Percentiles rank a stretch among this genome's conserved stretches.
phyloP scores from a whole-genome alignment of 2,329 filamentous ascomycete genomes.

The Epichloe elymi region DNA sequence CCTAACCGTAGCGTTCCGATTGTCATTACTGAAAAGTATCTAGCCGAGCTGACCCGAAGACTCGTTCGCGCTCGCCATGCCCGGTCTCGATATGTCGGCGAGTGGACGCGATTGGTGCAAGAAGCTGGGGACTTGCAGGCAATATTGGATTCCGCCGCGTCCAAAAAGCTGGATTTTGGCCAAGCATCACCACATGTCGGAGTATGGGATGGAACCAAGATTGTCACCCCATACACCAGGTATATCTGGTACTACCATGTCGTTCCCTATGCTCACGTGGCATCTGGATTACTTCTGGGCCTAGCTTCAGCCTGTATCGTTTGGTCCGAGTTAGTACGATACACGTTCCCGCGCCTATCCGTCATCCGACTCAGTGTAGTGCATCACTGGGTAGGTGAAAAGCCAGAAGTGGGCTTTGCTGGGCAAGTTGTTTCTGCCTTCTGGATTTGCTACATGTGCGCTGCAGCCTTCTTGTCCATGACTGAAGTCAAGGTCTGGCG shows the following conservation, averaged over 20 bases:
- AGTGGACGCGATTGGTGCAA: constrained; percentile 71
- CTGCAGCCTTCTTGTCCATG: constrained; percentile 74
- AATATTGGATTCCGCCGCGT: constrained; percentile 71
- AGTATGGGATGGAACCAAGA: constrained; percentile 37
- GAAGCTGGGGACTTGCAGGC: constrained; percentile 64
- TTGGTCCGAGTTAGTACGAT: constrained; percentile 88
- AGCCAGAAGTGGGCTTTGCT: constrained; percentile 68
- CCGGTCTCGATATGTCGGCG: constrained; percentile 66
- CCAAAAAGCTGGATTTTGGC: constrained; percentile 67
- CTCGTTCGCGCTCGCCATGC: constrained; percentile 73
- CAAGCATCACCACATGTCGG: constrained; percentile 41
- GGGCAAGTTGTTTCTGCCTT: constrained; percentile 72
- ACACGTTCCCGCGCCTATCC: constrained; percentile 64
- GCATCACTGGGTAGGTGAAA: constrained; percentile 59
- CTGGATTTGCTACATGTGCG: constrained; percentile 96
- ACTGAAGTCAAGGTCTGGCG: constrained; percentile 97
- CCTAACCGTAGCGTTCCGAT: constrained; percentile 47
- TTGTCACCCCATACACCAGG: constrained; percentile 70
- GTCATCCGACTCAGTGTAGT: constrained; percentile 53
- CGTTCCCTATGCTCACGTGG: constrained; percentile 53
- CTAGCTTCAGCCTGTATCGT: constrained; percentile 71
- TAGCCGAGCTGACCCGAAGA: constrained; percentile 77
- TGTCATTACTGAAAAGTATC: constrained; percentile 83
- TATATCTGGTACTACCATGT: constrained; percentile 65
- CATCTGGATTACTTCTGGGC: constrained; percentile 53